Percentiles rank a stretch among this genome's conserved stretches.
Conservation (phyloP, 345 rosid genomes). For the Arabis alpina region DNA sequence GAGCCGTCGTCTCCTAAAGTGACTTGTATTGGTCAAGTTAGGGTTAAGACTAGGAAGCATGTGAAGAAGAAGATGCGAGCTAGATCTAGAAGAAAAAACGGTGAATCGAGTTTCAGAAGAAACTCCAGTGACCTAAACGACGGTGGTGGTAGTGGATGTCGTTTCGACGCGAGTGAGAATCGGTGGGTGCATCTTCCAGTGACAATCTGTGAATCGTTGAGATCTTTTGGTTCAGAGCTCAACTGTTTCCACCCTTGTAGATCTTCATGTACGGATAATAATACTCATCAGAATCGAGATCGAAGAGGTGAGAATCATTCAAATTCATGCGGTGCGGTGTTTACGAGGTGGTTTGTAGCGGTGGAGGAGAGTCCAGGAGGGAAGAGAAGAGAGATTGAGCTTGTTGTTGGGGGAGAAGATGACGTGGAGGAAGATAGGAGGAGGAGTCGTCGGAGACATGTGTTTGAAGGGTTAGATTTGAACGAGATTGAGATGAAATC, state of each 20-base stretch:
- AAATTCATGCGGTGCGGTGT: slow-evolving; percentile 71
- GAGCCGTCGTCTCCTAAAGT: slow-evolving; percentile 97
- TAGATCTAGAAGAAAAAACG: slow-evolving; percentile 59
- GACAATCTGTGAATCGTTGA: slow-evolving; percentile 79
- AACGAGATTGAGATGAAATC: slow-evolving; percentile 46
- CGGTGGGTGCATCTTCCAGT: slow-evolving; percentile 90
- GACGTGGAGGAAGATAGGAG: slow-evolving; percentile 49
- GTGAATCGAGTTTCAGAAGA: slow-evolving; percentile 72
- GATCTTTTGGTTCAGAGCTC: slow-evolving; percentile 80
- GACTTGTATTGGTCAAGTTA: slow-evolving; percentile 97
- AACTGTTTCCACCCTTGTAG: slow-evolving; percentile 90
- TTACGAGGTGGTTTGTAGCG: slow-evolving; percentile 82
- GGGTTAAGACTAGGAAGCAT: slow-evolving; percentile 95
- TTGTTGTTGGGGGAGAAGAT: slow-evolving; percentile 67
- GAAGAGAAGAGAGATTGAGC: slow-evolving; percentile 70
- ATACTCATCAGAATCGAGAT: slow-evolving; percentile 18
- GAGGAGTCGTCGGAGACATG: slow-evolving; percentile 71
- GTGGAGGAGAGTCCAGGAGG: slow-evolving; percentile 65
- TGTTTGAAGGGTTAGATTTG: slow-evolving; percentile 69
- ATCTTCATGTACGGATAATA: slow-evolving; percentile 61
- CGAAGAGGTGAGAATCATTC: slow-evolving; percentile 43
- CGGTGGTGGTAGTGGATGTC: slow-evolving; percentile 22
- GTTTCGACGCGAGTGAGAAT: slow-evolving; percentile 38
- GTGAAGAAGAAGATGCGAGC: slow-evolving; percentile 74
- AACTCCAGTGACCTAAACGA: slow-evolving; percentile 34